phyloP scores from a whole-genome alignment of 148 eudicot species.

The Salicornia ramosissima region DNA sequence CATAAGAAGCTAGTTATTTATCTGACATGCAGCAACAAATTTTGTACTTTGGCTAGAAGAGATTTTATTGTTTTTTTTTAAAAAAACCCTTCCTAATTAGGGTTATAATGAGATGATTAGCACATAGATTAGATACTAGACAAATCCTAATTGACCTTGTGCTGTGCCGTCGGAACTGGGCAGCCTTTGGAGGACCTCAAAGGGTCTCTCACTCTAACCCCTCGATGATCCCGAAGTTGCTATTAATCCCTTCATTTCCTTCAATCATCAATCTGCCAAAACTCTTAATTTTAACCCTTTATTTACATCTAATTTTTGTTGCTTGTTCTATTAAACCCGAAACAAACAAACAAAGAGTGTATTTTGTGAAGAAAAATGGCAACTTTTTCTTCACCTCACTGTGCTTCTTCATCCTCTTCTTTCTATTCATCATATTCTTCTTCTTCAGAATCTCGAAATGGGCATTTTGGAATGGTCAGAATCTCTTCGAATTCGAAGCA shows the following conservation, averaged over 20 bases:
- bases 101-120: not conserved
- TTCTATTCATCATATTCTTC: constrained; percentile 26
- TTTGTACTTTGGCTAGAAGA: too few relatives aligned
- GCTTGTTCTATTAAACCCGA: not conserved
- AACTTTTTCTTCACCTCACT: constrained; percentile 42
- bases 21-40: too few relatives aligned
- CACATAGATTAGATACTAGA: not conserved
- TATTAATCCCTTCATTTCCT: not conserved
- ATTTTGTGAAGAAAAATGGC: constrained; percentile 32
- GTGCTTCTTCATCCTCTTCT: constrained; percentile 32
- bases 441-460: constrained; percentile 30
- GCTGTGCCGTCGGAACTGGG: constrained; percentile 1
- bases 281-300: not conserved
- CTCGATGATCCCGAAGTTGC: constrained; percentile 50
- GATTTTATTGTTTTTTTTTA: too few relatives aligned
- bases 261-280: constrained; percentile 3
- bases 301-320: not conserved
- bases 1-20: too few relatives aligned
- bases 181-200: constrained; percentile 59
- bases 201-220: constrained; percentile 35
- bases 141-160: not conserved
- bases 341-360: not conserved
- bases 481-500: constrained; percentile 31
- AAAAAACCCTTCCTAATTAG: not conserved
- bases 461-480: constrained; percentile 24